Evolutionary conservation across 73 alveolate species (phyloP).

Genomic region (Stentor coeruleus): DNA sequence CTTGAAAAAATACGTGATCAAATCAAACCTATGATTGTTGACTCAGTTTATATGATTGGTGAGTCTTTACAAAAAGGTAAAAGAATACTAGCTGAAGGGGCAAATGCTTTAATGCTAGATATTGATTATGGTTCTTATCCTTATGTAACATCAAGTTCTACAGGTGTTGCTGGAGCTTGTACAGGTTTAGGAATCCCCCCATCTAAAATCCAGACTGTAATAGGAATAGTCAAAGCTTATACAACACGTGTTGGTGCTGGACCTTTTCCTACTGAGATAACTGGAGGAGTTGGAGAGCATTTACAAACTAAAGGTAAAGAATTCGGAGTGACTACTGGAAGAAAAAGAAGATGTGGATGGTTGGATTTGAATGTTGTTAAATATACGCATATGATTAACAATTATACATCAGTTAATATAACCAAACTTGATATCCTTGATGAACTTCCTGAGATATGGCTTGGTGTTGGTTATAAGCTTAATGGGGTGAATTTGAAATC

Average conservation of each 20-base stretch:
- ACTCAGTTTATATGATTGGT: constrained; percentile 52
- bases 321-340: constrained; percentile 96
- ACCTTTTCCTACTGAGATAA: constrained; percentile 94
- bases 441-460: constrained; percentile 64
- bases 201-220: constrained; percentile 73
- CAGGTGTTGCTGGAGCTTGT: constrained; percentile 94
- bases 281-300: constrained; percentile 55
- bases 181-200: constrained; percentile 97
- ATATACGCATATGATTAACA: constrained; percentile 72
- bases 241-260: constrained; percentile 98
- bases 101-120: constrained; percentile 95
- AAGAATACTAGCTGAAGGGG: constrained; percentile 88
- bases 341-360: constrained; percentile 98
- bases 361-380: constrained; percentile 76
- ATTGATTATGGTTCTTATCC: constrained; percentile 98
- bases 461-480: constrained; percentile 56
- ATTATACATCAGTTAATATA: constrained; percentile 70
- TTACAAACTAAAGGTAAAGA: constrained; percentile 87
- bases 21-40: constrained; percentile 64
- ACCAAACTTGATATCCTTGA: constrained; percentile 94
- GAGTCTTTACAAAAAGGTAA: constrained; percentile 46
- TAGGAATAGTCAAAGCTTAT: constrained; percentile 95
- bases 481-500: constrained; percentile 60
- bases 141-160: constrained; percentile 88
- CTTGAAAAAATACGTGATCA: constrained; percentile 55